Percentiles rank a stretch among this genome's conserved stretches.
Evolutionary conservation across 441 rosid species (phyloP).

Genomic region (Populus hybrid): DNA sequence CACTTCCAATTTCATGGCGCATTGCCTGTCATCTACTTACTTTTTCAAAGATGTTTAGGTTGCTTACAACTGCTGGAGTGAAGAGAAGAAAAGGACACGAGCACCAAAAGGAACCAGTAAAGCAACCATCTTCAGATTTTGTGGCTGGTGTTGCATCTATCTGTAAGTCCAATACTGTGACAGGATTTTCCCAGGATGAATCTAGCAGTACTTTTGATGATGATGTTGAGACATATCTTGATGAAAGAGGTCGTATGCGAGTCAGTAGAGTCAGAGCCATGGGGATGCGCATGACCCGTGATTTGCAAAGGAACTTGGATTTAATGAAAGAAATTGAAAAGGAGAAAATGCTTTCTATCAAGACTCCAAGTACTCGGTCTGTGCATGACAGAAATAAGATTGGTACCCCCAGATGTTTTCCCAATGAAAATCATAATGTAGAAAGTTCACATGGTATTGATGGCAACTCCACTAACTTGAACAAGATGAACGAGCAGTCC

Average conservation of each 20-base stretch:
- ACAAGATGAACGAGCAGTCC: conserved; percentile 29
- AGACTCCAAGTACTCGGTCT: conserved; percentile 25
- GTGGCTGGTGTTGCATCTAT: conserved; percentile 24
- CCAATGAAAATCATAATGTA: conserved; percentile 33
- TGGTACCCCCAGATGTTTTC: conserved; percentile 26
- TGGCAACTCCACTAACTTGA: conserved; percentile 33
- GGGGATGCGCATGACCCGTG: conserved; percentile 97
- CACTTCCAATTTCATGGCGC: neutral
- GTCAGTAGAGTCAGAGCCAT: conserved; percentile 81
- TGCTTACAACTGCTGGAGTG: conserved; percentile 56
- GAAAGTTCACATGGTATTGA: conserved; percentile 30
- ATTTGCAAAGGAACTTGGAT: conserved; percentile 93
- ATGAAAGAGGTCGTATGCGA: conserved; percentile 76
- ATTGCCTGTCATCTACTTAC: conserved; percentile 18
- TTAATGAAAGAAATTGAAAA: conserved; percentile 82
- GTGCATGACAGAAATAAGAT: conserved; percentile 24
- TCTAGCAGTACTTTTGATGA: conserved; percentile 42
- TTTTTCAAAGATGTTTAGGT: conserved; percentile 41
- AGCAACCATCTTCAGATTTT: conserved; percentile 35
- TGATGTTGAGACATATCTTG: conserved; percentile 74
- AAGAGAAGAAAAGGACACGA: conserved; percentile 39
- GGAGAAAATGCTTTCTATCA: conserved; percentile 28
- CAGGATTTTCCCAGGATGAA: conserved; percentile 37
- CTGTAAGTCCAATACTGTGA: conserved; percentile 35
- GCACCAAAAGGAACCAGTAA: conserved; percentile 29